Evolutionary conservation across 2,329 filamentous ascomycete genomes (phyloP), one percentile per base, ranked within the genome.

Genomic region (Hysterium pulicare): DNA sequence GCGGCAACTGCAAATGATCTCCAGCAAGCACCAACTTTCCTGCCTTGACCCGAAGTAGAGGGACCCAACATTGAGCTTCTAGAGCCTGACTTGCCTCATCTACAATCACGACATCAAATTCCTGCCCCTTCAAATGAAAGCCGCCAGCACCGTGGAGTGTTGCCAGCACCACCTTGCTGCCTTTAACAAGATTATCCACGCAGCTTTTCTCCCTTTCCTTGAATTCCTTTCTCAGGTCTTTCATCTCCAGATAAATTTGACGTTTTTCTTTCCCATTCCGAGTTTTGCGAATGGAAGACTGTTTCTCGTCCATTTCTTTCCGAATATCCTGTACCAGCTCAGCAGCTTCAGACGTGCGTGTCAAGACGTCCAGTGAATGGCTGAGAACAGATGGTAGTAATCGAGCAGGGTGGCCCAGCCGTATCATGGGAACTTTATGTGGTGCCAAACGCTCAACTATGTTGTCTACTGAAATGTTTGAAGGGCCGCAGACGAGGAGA

Each of bases 381-480:
- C 83, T 84, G 24, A 97, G 67, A 0, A 98, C 90, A 0, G 87
- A 89, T 0, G 90, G 90, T 0, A 98, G 75, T 20, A 98, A 76
- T 16, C 93, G 83, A 1, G 93, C 93, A 0, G 93, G 93, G 66
- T 98, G 93, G 1, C 93, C 93, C 1, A 98, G 79, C 2, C 93
- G 85, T 26, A 97, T 79, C 56, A 97, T 89, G 0, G 89, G 85
- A 1, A 96, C 76, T 58, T 89, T 90, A 65, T 90, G 86, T 0
- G 87, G 82, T 2, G 90, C 82, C 2, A 97, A 78, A 6, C 93
- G 83, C 68, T 98, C 93, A 7, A 96, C 90, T 44, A 98, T 95
- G 61, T 98, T 98, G 76, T 98, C 93, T 1, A 98, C 93, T 0
- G 89, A 93, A 54, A 98, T 90, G 63, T 98, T 98, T 22, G 89